Evolutionary conservation across 371 early-diverging fungal genomes (phyloP).

Genomic region (Globomyces sp.): DNA sequence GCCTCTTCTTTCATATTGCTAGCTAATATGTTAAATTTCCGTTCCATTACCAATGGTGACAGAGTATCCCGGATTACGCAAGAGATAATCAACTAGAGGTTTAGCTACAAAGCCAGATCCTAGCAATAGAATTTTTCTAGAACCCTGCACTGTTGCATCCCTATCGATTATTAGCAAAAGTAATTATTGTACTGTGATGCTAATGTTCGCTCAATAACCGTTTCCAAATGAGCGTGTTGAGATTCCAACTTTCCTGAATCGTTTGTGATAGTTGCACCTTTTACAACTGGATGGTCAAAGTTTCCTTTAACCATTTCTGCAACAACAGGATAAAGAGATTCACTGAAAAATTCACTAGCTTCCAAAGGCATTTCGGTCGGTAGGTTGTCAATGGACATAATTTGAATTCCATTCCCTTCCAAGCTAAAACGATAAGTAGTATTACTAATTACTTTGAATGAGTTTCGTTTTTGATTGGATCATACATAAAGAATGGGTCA

Average conservation of each 20-base stretch:
- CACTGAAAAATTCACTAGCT: constrained; percentile 88
- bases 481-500: constrained; percentile 88
- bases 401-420: constrained; percentile 80
- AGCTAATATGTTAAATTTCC: constrained; percentile 48
- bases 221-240: constrained; percentile 53
- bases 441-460: constrained; percentile 56
- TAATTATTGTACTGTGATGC: constrained; percentile 20
- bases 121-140: constrained; percentile 71
- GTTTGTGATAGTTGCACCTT: constrained; percentile 73
- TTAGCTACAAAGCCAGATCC: constrained; percentile 97
- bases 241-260: constrained; percentile 62
- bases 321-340: constrained; percentile 76
- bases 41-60: constrained; percentile 68
- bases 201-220: constrained; percentile 19
- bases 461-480: constrained; percentile 67
- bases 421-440: constrained; percentile 39
- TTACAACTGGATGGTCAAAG: constrained; percentile 64
- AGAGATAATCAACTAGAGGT: constrained; percentile 92
- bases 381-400: constrained; percentile 95
- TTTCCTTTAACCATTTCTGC: constrained; percentile 72
- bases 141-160: constrained; percentile 26
- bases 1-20: constrained; percentile 80
- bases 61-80: constrained; percentile 76
- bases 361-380: constrained; percentile 95
- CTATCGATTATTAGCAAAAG: background rate